Conservation (phyloP, 306 rosid species). For the Medicago truncatula region DNA sequence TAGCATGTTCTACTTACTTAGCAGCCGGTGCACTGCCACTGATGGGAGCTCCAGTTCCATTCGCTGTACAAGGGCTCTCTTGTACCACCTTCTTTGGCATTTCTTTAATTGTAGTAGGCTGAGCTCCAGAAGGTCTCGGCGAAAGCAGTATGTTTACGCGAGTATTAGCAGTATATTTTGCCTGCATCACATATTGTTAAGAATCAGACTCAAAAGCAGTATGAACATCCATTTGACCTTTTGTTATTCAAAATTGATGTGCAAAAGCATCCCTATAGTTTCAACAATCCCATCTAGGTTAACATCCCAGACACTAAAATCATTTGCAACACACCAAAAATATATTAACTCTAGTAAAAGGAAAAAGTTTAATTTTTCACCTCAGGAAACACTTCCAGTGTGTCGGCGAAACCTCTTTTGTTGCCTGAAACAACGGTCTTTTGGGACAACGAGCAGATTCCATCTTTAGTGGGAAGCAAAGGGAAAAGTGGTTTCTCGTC, state of each 20-base stretch:
- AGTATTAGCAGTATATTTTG: conserved; percentile 62
- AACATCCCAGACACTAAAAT: no score
- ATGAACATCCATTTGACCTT: conserved; percentile 56
- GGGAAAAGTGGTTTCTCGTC: conserved; percentile 83
- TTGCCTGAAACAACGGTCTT: conserved; percentile 73
- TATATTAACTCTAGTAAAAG: conserved; percentile 19
- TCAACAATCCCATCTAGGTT: no score
- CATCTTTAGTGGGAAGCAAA: conserved; percentile 78
- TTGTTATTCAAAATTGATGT: no score
- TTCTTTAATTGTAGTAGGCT: conserved; percentile 54
- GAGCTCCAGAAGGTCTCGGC: conserved; percentile 66
- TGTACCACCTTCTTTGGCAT: conserved; percentile 55
- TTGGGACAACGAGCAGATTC: conserved; percentile 59
- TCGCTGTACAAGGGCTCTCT: conserved; percentile 56
- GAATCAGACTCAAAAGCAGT: conserved; percentile 55
- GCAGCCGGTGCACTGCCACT: conserved; percentile 70
- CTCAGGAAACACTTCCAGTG: conserved; percentile 68
- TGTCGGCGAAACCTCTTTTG: conserved; percentile 82
- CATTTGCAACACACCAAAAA: no score
- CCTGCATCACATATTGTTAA: conserved; percentile 52
- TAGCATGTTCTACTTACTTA: conserved; percentile 57
- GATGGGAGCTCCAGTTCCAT: conserved; percentile 54
- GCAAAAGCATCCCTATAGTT: no score
- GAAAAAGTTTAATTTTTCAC: conserved; percentile 42
- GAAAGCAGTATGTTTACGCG: conserved; percentile 60